Base-by-base conservation (phyloP, 257 asterid genomes). In the Solanum piurae region DNA sequence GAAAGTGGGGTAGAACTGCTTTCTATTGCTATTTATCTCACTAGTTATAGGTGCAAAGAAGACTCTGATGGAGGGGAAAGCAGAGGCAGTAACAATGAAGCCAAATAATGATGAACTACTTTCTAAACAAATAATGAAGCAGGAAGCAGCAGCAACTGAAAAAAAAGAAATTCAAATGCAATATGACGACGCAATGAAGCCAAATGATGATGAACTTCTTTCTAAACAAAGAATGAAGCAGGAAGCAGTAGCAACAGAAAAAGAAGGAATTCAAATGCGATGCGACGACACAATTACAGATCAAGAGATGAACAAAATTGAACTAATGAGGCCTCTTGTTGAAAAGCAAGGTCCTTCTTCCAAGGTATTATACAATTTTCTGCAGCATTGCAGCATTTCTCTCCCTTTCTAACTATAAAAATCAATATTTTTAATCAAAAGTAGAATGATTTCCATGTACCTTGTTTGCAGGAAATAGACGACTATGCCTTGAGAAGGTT, bases 401-500 rank as follows among this genome's bases (percentile, higher is more conserved):
- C 7, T 21, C 44, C 14, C 37, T 83, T 23, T 36, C 29, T 44
- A 23, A 33, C 25, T 73, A 23, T 66, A 68, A 46, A 79, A 49
- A 80, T 18, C 9, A 25, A 44, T 27, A 80, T 0, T 2, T 8
- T 44, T 3, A 9, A 25, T 5, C 44, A 10, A 10, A 31, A 29
- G 44, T 49, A 52, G 36, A 49, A 40, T 75, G 37, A 64, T 36
- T 14, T 49, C 42, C 72, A 46, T 34, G 42, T 12, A 25, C 12
- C 36, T 38, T 12, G n/a, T 87, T 64, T 72, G 31, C 92, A 95
- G 98, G 95, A 91, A 9, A 66, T 91, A n/a, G 96, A 95, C 80
- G 97, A 97, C 75, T 49, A 68, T 11, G 90, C 94, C 33, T 89
- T 97, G 40, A 83, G 94, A 92, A 92, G 99, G 79, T 97, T 97